A percentile compares a stretch with the other conserved stretches of the same genome.
These are phyloP conservation scores for Golubevia sp. DNA, from an alignment of 1,284 basidiomycete species.

Conservation along the genomic window DNA sequence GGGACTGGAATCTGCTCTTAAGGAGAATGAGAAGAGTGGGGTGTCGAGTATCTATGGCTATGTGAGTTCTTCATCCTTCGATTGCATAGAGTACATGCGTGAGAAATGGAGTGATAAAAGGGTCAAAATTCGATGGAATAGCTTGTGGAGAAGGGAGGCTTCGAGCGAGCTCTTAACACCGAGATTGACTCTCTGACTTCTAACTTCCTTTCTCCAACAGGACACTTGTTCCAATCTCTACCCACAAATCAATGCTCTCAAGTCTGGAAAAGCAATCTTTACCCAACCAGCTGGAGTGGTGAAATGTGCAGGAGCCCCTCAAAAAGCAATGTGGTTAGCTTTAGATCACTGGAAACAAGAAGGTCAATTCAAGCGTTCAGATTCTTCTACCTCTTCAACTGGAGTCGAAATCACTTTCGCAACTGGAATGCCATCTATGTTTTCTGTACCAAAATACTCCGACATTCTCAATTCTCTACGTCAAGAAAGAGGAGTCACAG, in stretches of 20 bases:
- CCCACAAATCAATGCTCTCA: slow-evolving; percentile 67
- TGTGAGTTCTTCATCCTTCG: slow-evolving; percentile 2
- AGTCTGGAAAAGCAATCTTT: slow-evolving; percentile 84
- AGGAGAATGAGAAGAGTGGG: slow-evolving; percentile 72
- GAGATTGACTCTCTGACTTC: background rate
- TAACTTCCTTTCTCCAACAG: background rate
- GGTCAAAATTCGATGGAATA: too few species aligned
- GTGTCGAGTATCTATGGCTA: slow-evolving; percentile 87
- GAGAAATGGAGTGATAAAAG: too few species aligned
- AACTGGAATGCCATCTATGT: slow-evolving; percentile 89
- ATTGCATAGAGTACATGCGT: too few species aligned
- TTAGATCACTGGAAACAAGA: slow-evolving; percentile 46
- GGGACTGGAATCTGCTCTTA: slow-evolving; percentile 78
- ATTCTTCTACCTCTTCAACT: too few species aligned
- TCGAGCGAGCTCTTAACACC: background rate
- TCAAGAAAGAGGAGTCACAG: slow-evolving; percentile 77
- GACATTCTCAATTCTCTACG: slow-evolving; percentile 81
- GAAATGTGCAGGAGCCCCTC: slow-evolving; percentile 85
- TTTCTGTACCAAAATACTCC: slow-evolving; percentile 81
- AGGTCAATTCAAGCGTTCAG: slow-evolving; percentile 23
- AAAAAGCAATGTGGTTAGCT: slow-evolving; percentile 61
- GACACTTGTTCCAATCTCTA: slow-evolving; percentile 45
- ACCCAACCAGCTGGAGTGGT: slow-evolving; percentile 93
- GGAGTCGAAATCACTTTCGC: slow-evolving; percentile 79
- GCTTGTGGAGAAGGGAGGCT: too few species aligned